Evolutionary conservation across 371 early-diverging fungal species (phyloP).

Genomic region (Amoeboaphelidium occidentale): DNA sequence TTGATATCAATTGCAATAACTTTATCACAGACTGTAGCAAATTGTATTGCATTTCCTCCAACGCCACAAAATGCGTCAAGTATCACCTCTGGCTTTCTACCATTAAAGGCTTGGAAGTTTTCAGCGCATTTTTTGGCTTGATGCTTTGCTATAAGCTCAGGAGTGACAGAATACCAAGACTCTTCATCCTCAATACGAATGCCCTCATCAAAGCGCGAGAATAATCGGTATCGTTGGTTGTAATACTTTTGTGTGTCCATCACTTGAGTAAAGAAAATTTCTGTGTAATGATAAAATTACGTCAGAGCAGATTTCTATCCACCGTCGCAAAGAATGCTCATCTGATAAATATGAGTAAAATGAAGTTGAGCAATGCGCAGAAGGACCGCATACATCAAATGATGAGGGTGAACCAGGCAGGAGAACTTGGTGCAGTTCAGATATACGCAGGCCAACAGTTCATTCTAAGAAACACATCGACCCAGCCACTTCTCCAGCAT

Average conservation of each 20-base stretch:
- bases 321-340: neutral
- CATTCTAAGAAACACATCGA: neutral
- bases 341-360: neutral
- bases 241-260: conserved; percentile 78
- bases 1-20: conserved; percentile 87
- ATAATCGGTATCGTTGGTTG: conserved; percentile 51
- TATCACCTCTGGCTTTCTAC: conserved; percentile 23
- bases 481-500: conserved; percentile 18
- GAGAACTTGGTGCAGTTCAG: conserved; percentile 81
- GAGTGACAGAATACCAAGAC: conserved; percentile 91
- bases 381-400: conserved; percentile 15
- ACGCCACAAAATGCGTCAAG: conserved; percentile 87
- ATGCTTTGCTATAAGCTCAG: conserved; percentile 62
- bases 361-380: neutral
- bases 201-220: conserved; percentile 58
- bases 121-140: conserved; percentile 38
- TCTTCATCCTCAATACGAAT: conserved; percentile 60
- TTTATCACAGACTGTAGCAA: conserved; percentile 23
- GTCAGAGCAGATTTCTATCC: no score
- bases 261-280: no score
- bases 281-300: no score
- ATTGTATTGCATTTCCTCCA: conserved; percentile 88
- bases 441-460: conserved; percentile 43
- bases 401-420: conserved; percentile 87
- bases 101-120: conserved; percentile 4